A percentile compares a stretch with the other conserved stretches of the same genome.
Evolutionary conservation across 179 eudicot genomes (phyloP).

Genomic region (Beta lomatogona): DNA sequence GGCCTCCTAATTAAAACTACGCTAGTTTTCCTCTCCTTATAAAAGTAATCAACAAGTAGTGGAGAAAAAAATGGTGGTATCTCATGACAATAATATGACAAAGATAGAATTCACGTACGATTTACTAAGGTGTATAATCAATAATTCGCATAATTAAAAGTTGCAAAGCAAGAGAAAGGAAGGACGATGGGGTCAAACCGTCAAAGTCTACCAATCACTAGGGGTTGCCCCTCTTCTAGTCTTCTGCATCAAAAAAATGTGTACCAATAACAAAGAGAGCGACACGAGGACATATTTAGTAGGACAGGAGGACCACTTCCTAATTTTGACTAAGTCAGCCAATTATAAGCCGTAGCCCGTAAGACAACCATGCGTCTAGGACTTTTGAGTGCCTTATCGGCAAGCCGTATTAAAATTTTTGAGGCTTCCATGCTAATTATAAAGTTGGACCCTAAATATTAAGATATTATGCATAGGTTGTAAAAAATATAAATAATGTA

Average conservation of each 20-base stretch:
- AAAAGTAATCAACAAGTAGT: no score
- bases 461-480: no score
- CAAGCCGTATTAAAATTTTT: no score
- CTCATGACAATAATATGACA: neutral
- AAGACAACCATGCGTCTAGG: conserved; percentile 23
- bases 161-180: neutral
- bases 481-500: no score
- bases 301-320: conserved; percentile 24
- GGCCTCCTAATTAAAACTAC: no score
- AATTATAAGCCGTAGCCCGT: conserved; percentile 4
- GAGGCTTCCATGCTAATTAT: no score
- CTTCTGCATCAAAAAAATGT: neutral
- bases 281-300: neutral
- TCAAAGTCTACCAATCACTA: neutral
- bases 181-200: conserved; percentile 10
- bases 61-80: no score
- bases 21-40: no score
- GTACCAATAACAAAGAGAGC: neutral
- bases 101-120: neutral
- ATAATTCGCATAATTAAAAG: neutral
- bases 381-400: conserved; percentile 6
- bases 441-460: no score
- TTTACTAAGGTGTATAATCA: neutral
- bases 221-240: no score
- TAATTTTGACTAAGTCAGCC: conserved; percentile 25